Conservation (phyloP, 768 basidiomycete species). For the Vishniacozyma victoriae region DNA sequence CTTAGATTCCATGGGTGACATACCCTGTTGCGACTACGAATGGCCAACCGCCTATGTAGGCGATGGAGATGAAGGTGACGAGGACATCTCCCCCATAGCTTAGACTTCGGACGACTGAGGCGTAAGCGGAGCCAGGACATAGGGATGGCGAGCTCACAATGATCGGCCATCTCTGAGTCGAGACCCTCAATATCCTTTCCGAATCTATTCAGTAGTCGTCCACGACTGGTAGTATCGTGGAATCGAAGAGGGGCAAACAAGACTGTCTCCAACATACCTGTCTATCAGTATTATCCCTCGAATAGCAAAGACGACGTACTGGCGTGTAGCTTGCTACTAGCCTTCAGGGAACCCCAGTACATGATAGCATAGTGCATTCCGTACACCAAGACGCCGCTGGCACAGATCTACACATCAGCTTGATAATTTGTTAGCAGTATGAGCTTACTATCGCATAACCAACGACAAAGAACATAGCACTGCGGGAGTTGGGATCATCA, state of each 20-base stretch:
- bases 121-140: slow-evolving; percentile 1
- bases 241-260: slow-evolving; percentile 85
- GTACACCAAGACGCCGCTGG: slow-evolving; percentile 56
- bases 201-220: slow-evolving; percentile 53
- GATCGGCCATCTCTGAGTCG: slow-evolving; percentile 74
- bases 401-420: slow-evolving; percentile 56
- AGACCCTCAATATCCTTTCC: slow-evolving; percentile 80
- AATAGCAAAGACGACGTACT: slow-evolving; percentile 49
- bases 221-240: slow-evolving; percentile 85
- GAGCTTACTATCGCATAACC: slow-evolving; percentile 60
- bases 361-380: slow-evolving; percentile 52
- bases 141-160: slow-evolving; percentile 53
- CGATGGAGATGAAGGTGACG: slow-evolving; percentile 69
- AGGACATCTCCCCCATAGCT: slow-evolving; percentile 63
- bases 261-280: slow-evolving; percentile 66
- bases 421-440: not conserved
- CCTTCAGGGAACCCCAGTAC: slow-evolving; percentile 75
- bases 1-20: not conserved
- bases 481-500: slow-evolving; percentile 45
- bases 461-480: slow-evolving; percentile 60
- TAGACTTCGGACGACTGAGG: slow-evolving; percentile 54
- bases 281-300: slow-evolving; percentile 17
- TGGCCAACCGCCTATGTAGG: slow-evolving; percentile 68
- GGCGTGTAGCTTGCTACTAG: slow-evolving; percentile 70
- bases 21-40: slow-evolving; percentile 58